Evolutionary conservation across 306 rosid genomes (phyloP).

Genomic region (Sechiopsis laciniata): DNA sequence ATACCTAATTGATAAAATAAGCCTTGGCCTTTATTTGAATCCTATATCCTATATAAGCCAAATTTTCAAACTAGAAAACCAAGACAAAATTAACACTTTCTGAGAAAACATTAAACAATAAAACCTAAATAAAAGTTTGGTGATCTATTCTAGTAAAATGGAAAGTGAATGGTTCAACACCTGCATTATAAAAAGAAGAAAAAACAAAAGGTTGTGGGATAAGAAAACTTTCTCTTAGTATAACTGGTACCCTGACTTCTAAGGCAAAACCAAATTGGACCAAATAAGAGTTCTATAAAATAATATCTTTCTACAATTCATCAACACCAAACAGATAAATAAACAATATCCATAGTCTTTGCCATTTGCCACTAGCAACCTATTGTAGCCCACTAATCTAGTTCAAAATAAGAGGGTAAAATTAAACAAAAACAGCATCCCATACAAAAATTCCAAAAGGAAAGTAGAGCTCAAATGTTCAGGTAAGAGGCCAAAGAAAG

Average conservation of each 20-base stretch:
- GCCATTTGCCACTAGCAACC: not conserved
- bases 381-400: not conserved
- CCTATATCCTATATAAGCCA: no score
- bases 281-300: not conserved
- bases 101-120: no score
- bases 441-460: not conserved
- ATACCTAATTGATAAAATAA: no score
- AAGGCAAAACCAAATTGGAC: not conserved
- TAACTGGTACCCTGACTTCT: not conserved
- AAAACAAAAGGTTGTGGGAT: no score
- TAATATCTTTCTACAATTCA: not conserved
- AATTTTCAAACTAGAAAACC: no score
- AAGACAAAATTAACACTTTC: no score
- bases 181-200: no score
- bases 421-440: not conserved
- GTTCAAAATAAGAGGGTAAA: not conserved
- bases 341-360: not conserved
- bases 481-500: constrained; percentile 20
- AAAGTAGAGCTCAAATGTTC: constrained; percentile 4
- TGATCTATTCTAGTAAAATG: no score
- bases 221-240: no score
- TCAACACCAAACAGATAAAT: not conserved
- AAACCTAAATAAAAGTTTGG: not conserved
- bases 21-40: no score
- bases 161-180: no score